These are phyloP conservation scores for Xylaria sp. DNA, from an alignment of 2,329 filamentous ascomycete species.

Conservation along the genomic window DNA sequence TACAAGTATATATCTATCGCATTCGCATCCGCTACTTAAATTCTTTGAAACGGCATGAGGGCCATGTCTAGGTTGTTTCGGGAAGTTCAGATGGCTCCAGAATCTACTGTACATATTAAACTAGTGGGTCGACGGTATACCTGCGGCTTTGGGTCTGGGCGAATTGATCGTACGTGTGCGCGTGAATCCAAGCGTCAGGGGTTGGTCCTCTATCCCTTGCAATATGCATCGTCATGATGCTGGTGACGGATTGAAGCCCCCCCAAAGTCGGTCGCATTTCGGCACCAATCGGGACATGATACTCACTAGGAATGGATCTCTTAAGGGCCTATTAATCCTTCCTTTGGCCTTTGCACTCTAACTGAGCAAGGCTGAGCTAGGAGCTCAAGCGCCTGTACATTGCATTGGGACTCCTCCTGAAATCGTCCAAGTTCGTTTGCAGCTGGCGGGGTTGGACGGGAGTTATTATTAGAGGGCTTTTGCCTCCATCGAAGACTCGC, in stretches of 20 bases:
- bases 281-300: constrained; percentile 11
- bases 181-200: background rate
- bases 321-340: constrained; percentile 11
- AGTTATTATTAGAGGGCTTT: constrained; percentile 17
- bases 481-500: background rate
- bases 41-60: constrained; percentile 1
- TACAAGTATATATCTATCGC: background rate
- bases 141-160: background rate
- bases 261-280: constrained; percentile 18
- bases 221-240: background rate
- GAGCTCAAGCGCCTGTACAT: constrained; percentile 9
- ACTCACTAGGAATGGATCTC: background rate
- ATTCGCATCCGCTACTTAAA: background rate
- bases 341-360: background rate
- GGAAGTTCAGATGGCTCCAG: constrained; percentile 3
- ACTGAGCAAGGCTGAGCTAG: constrained; percentile 19
- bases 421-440: constrained; percentile 3
- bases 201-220: background rate
- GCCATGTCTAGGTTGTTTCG: background rate
- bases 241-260: background rate
- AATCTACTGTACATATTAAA: too few species aligned
- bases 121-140: background rate
- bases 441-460: background rate
- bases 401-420: constrained; percentile 5
- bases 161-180: background rate